A percentile compares a stretch with the other conserved stretches of the same genome.
These are phyloP conservation scores for Yarrowia hollandica DNA, from an alignment of 805 yeast species.

Conservation along the genomic window DNA sequence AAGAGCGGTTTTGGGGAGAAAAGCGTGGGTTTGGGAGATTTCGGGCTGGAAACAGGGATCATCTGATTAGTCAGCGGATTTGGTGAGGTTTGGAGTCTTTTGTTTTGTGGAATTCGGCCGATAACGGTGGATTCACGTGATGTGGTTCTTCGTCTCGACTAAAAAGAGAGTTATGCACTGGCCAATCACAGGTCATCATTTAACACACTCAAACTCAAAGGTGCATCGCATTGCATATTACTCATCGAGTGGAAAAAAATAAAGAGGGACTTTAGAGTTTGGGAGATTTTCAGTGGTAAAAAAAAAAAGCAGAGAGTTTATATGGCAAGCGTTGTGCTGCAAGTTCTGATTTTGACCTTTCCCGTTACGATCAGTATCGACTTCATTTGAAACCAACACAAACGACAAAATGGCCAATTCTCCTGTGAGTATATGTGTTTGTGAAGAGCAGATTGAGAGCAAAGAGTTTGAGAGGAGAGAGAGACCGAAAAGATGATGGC, in stretches of 20 bases:
- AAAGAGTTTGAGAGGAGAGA: background rate
- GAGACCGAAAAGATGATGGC: too few species aligned
- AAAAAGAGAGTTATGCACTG: background rate
- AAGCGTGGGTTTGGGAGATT: too few species aligned
- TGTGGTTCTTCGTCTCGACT: background rate
- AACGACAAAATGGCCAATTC: constrained; percentile 23
- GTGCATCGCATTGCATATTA: constrained; percentile 24
- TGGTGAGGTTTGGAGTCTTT: too few species aligned
- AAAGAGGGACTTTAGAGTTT: background rate
- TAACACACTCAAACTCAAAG: constrained; percentile 2
- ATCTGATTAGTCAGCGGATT: too few species aligned
- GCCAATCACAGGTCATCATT: background rate
- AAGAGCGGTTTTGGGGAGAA: too few species aligned
- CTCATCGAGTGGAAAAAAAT: constrained; percentile 5
- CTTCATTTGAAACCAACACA: too few species aligned
- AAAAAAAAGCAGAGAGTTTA: constrained; percentile 9
- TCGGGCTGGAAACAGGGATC: too few species aligned
- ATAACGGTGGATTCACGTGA: too few species aligned
- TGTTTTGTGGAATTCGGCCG: too few species aligned
- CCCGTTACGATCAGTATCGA: background rate
- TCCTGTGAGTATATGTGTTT: constrained; percentile 16
- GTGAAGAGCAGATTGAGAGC: background rate
- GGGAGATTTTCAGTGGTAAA: constrained; percentile 8
- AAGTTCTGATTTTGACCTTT: background rate
- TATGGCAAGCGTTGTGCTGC: constrained; percentile 7